Conservation (phyloP, 176 grass and related monocot genomes). For the Pharus latifolius region DNA sequence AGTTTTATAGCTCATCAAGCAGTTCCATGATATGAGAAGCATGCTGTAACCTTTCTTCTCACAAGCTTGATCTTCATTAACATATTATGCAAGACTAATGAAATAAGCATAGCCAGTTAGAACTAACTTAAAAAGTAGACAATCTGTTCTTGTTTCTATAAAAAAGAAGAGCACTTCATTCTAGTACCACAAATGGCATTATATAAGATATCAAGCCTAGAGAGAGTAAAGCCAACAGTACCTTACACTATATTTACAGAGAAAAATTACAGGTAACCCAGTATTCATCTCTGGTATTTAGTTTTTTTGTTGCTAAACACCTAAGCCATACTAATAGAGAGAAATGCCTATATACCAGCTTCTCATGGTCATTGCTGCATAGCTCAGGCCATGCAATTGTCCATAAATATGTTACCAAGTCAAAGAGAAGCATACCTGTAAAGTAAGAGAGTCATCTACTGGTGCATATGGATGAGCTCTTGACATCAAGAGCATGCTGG, state of each 20-base stretch:
- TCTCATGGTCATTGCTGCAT: not conserved
- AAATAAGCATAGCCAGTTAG: not conserved
- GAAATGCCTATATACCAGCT: not conserved
- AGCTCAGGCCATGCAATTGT: not conserved
- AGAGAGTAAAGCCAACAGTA: not conserved
- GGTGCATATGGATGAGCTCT: slow-evolving; percentile 72
- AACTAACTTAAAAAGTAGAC: not conserved
- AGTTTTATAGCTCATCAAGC: not conserved
- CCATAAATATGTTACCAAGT: slow-evolving; percentile 7
- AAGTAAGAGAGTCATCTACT: slow-evolving; percentile 71
- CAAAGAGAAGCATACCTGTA: slow-evolving; percentile 54
- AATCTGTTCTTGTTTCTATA: not conserved
- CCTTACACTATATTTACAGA: not conserved
- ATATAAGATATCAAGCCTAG: not conserved
- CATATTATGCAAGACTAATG: not conserved
- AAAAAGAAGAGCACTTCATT: not conserved
- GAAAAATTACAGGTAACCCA: not conserved
- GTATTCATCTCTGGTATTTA: not conserved
- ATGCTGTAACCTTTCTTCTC: not conserved
- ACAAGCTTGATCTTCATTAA: not conserved
- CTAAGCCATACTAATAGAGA: not conserved
- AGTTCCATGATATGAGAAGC: not conserved
- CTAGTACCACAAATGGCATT: not conserved
- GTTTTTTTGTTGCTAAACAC: not conserved
- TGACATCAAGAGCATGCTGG: slow-evolving; percentile 25